A percentile compares a stretch with the other conserved stretches of the same genome.
These are phyloP conservation scores for Tricholoma matsutake DNA, from an alignment of 768 basidiomycete species.

Conservation along the genomic window DNA sequence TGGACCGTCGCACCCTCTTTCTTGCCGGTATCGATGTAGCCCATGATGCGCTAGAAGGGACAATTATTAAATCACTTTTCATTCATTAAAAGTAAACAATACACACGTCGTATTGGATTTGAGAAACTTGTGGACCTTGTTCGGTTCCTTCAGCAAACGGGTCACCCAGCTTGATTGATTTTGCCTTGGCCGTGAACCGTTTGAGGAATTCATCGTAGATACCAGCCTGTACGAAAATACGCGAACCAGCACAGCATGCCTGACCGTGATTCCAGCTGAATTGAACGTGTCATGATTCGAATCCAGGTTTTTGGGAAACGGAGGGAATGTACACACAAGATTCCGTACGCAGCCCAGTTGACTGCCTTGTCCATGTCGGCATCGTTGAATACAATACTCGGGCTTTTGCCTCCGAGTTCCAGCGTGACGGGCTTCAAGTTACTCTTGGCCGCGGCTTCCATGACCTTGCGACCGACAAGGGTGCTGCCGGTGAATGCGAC, in stretches of 20 bases:
- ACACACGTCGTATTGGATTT: slow-evolving; percentile 52
- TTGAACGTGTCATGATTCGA: not conserved
- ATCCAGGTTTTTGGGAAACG: not conserved
- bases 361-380: slow-evolving; percentile 64
- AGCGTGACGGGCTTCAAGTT: slow-evolving; percentile 80
- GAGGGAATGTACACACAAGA: slow-evolving; percentile 49
- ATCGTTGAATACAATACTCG: slow-evolving; percentile 63
- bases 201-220: slow-evolving; percentile 82
- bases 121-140: slow-evolving; percentile 80
- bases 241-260: slow-evolving; percentile 81
- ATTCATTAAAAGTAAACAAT: not conserved
- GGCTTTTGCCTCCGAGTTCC: slow-evolving; percentile 73
- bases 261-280: slow-evolving; percentile 69
- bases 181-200: slow-evolving; percentile 54
- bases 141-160: slow-evolving; percentile 58
- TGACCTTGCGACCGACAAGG: slow-evolving; percentile 66
- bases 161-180: slow-evolving; percentile 61
- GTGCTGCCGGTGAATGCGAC: slow-evolving; percentile 54
- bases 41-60: slow-evolving; percentile 64
- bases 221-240: slow-evolving; percentile 78
- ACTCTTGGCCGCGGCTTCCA: slow-evolving; percentile 68
- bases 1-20: slow-evolving; percentile 66
- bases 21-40: slow-evolving; percentile 75
- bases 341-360: slow-evolving; percentile 61
- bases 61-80: too few relatives aligned